Conservation (phyloP, 139 green algal genomes). For the Pseudopediastrum boryanum region DNA sequence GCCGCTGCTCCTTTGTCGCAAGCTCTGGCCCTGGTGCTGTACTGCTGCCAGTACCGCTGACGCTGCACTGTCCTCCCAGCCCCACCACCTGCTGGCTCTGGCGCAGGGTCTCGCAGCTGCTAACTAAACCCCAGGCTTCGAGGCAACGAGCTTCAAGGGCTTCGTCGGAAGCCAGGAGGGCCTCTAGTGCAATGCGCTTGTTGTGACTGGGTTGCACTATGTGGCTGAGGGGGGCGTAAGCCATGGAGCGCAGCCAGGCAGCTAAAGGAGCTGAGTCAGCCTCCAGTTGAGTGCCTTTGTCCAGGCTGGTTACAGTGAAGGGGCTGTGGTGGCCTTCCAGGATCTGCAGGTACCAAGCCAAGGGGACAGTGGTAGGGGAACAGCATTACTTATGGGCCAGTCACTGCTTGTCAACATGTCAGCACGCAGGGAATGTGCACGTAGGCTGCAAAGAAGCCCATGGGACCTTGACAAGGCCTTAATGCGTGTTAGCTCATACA, state of each 20-base stretch:
- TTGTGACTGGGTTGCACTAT: constrained; percentile 25
- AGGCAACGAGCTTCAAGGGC: too few relatives aligned
- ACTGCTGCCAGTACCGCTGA: not conserved
- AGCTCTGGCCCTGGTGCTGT: not conserved
- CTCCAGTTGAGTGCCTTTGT: constrained; percentile 48
- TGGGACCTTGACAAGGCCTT: too few relatives aligned
- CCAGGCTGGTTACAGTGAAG: constrained; percentile 40
- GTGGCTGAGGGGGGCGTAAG: constrained; percentile 49
- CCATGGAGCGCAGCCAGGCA: constrained; percentile 46
- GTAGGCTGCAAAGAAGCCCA: too few relatives aligned
- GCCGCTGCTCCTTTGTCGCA: too few relatives aligned
- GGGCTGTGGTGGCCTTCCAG: constrained; percentile 53
- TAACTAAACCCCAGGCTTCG: not conserved
- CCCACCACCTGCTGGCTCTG: not conserved
- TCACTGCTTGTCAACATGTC: too few relatives aligned
- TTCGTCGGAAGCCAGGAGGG: not conserved
- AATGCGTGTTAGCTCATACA: too few relatives aligned
- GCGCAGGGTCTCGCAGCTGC: not conserved
- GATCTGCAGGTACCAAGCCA: too few relatives aligned
- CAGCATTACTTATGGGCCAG: too few relatives aligned
- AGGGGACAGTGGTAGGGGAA: too few relatives aligned
- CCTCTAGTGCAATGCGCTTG: not conserved
- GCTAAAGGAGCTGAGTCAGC: constrained; percentile 25
- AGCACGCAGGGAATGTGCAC: too few relatives aligned
- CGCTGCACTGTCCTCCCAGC: not conserved